Evolutionary conservation across 805 yeast genomes (phyloP), one percentile per base, ranked within the genome.

Genomic region (Clavispora asparagi): DNA sequence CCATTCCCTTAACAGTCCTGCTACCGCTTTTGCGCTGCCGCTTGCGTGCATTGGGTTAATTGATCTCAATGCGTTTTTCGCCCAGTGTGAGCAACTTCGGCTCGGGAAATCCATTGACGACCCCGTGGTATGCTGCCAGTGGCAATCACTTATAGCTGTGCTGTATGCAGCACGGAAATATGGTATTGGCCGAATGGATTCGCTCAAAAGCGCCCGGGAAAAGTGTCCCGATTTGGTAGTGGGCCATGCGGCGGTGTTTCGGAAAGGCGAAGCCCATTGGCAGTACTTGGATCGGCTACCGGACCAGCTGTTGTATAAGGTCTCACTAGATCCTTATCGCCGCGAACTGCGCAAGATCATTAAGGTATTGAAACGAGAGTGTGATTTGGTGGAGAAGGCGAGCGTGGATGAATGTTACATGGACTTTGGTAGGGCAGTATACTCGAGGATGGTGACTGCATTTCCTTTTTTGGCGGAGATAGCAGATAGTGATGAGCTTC

Each of bases 31-130:
- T 60, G 55, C 58, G 7, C 82, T 90, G 49, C 88, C 92, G 2
- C 68, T 92, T 10, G 74, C 96, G 0, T 85, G 86, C 23, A 78
- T 94, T 33, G 90, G 85, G 7, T 95, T 90, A 56, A 77, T 94
- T 23, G 99, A 94, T 65, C 78, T 89, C 57, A 95, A 94, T 67
- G 97, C 98, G 11, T 94, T 91, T 63, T 94, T 87, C 65, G 96
- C 99, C 0, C 99, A 94, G 60, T 94, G 85, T 28, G 97, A 94
- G 58, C 92, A 85, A 54, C 70, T 87, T 6, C 67, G 97, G 37
- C 72, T 88, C 14, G 84, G 84, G 0, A 65, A 85, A 13, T 64
- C 82, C 1, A 70, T 68, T 1, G 79, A 81, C 2, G 91, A 82
- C 50, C 97, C 99, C 0, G 85, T 94, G 1, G 97, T 90, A 0